phyloP scores from a whole-genome alignment of 805 yeast species.

The Pichia insulana region DNA sequence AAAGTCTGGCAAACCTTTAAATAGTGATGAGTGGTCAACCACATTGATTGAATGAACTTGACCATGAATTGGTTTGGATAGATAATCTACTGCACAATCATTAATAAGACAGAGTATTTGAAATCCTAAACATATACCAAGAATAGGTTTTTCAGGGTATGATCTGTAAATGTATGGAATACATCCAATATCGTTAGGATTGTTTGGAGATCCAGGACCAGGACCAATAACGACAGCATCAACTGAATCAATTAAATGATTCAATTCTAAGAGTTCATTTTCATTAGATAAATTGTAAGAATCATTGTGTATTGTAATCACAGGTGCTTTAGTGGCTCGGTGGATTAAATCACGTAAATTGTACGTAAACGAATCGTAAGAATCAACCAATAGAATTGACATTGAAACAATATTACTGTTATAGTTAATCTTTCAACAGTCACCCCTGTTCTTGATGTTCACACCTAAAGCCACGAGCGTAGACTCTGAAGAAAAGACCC shows the following conservation, averaged over 20 bases:
- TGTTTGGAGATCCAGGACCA: conserved; percentile 88
- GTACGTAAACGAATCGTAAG: conserved; percentile 91
- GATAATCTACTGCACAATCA: conserved; percentile 47
- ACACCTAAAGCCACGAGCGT: too few species aligned
- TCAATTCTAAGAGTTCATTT: conserved; percentile 27
- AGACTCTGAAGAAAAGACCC: too few species aligned
- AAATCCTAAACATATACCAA: conserved; percentile 92
- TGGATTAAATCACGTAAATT: conserved; percentile 62
- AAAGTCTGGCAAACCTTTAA: conserved; percentile 30
- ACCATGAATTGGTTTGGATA: conserved; percentile 71
- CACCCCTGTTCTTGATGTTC: too few species aligned
- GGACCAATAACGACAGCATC: conserved; percentile 88
- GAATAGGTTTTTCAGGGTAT: conserved; percentile 46
- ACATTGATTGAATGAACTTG: conserved; percentile 51
- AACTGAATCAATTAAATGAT: conserved; percentile 38
- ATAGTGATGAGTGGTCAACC: conserved; percentile 28
- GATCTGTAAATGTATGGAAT: conserved; percentile 45
- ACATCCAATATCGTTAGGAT: conserved; percentile 60
- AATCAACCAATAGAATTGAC: conserved; percentile 69
- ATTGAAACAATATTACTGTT: too few species aligned
- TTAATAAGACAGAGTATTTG: conserved; percentile 62
- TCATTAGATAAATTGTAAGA: conserved; percentile 30
- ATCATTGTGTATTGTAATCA: conserved; percentile 57
- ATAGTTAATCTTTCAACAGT: too few species aligned
- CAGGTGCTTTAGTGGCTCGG: conserved; percentile 40